phyloP scores from a whole-genome alignment of 2,329 filamentous ascomycete species.

The Rhinocladiella mackenziei region DNA sequence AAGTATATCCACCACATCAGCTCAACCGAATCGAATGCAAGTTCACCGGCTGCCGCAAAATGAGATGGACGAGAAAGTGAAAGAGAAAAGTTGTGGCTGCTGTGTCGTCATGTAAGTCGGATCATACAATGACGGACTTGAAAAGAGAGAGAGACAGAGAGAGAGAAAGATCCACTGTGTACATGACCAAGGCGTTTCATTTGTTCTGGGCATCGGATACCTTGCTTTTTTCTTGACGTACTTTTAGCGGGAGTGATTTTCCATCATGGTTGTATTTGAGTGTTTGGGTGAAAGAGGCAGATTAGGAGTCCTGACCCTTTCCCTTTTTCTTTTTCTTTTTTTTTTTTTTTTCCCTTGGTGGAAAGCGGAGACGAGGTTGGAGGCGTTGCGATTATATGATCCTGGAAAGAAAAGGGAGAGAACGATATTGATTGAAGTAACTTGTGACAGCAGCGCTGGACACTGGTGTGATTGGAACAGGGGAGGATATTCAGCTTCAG shows the following conservation, averaged over 20 bases:
- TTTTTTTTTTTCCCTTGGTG: no score
- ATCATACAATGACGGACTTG: not conserved
- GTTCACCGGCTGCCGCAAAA: slow-evolving; percentile 48
- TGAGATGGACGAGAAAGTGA: slow-evolving; percentile 52
- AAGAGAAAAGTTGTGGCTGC: slow-evolving; percentile 62
- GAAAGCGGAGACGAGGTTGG: not conserved
- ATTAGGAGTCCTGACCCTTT: slow-evolving; percentile 2
- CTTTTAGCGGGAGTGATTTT: slow-evolving; percentile 24
- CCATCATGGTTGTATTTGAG: no score
- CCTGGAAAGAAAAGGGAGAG: no score
- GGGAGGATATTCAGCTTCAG: no score
- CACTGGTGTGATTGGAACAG: no score
- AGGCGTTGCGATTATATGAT: not conserved
- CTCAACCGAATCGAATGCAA: slow-evolving; percentile 35
- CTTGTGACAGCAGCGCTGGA: no score
- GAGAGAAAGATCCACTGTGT: slow-evolving; percentile 10
- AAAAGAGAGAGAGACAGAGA: not conserved
- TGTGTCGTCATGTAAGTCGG: slow-evolving; percentile 75
- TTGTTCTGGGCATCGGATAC: slow-evolving; percentile 10
- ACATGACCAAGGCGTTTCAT: slow-evolving; percentile 14
- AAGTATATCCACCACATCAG: slow-evolving; percentile 28
- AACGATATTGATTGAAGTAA: no score
- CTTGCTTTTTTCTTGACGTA: slow-evolving; percentile 16
- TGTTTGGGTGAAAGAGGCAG: not conserved
- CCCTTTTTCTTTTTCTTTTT: not conserved